Evolutionary conservation across 805 yeast genomes (phyloP).

Genomic region (Lachancea lanzarotensis): DNA sequence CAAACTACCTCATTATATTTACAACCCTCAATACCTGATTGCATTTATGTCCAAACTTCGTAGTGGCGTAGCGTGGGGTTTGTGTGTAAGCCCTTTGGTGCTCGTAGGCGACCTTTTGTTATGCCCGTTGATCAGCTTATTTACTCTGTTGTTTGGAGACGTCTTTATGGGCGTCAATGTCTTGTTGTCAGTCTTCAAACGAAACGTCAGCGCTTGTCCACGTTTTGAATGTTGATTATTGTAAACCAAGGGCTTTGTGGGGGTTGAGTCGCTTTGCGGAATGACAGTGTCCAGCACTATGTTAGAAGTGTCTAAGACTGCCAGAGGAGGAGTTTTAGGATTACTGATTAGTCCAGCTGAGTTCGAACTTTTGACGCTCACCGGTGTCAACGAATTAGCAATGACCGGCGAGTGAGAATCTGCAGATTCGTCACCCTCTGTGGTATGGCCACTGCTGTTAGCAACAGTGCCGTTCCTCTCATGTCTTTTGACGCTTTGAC

Average conservation of each 20-base stretch:
- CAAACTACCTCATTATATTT: background rate
- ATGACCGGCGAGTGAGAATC: slow-evolving; percentile 1
- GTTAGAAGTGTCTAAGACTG: slow-evolving; percentile 5
- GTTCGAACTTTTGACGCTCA: background rate
- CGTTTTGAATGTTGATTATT: slow-evolving; percentile 6
- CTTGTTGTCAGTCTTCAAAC: slow-evolving; percentile 26
- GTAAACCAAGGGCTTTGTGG: background rate
- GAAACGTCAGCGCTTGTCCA: slow-evolving; percentile 33
- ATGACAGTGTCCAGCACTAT: slow-evolving; percentile 1
- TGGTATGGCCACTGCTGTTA: background rate
- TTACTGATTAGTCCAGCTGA: background rate
- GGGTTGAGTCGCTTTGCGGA: background rate
- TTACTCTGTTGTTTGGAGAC: slow-evolving; percentile 31
- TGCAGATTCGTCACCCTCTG: slow-evolving; percentile 2
- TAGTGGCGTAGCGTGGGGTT: background rate
- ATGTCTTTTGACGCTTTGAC: slow-evolving; percentile 70
- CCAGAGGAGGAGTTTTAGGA: slow-evolving; percentile 3
- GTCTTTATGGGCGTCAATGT: slow-evolving; percentile 27
- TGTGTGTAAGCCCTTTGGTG: background rate
- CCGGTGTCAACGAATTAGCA: slow-evolving; percentile 1
- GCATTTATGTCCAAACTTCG: slow-evolving; percentile 9
- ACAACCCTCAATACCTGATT: slow-evolving; percentile 2
- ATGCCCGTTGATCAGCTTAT: slow-evolving; percentile 26
- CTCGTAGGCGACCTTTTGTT: slow-evolving; percentile 4
- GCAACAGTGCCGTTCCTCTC: slow-evolving; percentile 14